Conservation (phyloP, 2,329 filamentous ascomycete species). For the Dendryphion nanum region DNA sequence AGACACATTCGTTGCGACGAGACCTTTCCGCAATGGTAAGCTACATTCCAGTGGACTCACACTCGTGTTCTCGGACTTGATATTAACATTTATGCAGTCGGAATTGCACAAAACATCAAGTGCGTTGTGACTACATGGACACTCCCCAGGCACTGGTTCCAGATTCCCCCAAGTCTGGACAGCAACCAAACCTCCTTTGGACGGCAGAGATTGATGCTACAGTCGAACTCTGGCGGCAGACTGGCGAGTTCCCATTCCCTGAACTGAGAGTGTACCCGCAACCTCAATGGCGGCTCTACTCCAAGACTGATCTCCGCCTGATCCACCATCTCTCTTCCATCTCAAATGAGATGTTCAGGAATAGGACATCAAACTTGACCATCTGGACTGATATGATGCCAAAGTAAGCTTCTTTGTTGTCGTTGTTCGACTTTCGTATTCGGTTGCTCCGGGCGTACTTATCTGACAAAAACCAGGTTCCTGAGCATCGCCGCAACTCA, state of each 20-base stretch:
- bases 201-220: slow-evolving; percentile 79
- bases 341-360: slow-evolving; percentile 75
- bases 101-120: slow-evolving; percentile 99
- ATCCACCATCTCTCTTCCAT: slow-evolving; percentile 89
- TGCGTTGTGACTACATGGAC: slow-evolving; percentile 97
- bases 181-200: slow-evolving; percentile 70
- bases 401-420: slow-evolving; percentile 61
- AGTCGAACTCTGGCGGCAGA: slow-evolving; percentile 80
- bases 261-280: slow-evolving; percentile 74
- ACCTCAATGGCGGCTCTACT: slow-evolving; percentile 70
- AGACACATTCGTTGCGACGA: slow-evolving; percentile 98
- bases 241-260: slow-evolving; percentile 81
- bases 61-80: not conserved
- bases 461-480: slow-evolving; percentile 56
- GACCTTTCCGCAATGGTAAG: slow-evolving; percentile 94
- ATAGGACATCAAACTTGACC: slow-evolving; percentile 79
- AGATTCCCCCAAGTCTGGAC: slow-evolving; percentile 51
- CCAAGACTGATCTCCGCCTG: slow-evolving; percentile 76
- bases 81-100: slow-evolving; percentile 57
- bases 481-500: slow-evolving; percentile 78
- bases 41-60: slow-evolving; percentile 2
- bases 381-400: slow-evolving; percentile 92
- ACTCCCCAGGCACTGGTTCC: slow-evolving; percentile 65
- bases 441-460: slow-evolving; percentile 18
- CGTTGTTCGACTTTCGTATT: slow-evolving; percentile 22